These are phyloP conservation scores for Alternaria rosae DNA, from an alignment of 2,329 filamentous ascomycete species.

Conservation along the genomic window DNA sequence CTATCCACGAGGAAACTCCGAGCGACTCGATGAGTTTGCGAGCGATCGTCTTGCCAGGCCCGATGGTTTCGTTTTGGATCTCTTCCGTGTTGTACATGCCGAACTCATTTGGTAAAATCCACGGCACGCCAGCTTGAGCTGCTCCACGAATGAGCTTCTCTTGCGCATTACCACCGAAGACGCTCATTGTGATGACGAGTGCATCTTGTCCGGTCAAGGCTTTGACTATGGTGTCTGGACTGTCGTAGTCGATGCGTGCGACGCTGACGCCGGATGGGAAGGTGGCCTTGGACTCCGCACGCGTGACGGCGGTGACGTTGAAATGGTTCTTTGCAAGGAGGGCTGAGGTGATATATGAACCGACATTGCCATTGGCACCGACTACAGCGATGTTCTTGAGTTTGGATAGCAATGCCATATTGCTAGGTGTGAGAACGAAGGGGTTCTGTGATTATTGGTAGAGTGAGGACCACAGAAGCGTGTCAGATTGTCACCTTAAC, in stretches of 20 bases:
- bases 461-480: background rate
- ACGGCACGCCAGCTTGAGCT: conserved; percentile 47
- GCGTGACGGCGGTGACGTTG: conserved; percentile 60
- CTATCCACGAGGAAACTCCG: conserved; percentile 37
- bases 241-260: conserved; percentile 58
- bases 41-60: conserved; percentile 16
- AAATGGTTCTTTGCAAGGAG: conserved; percentile 56
- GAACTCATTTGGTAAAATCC: conserved; percentile 51
- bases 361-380: conserved; percentile 41
- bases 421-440: background rate
- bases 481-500: background rate
- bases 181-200: conserved; percentile 50
- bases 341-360: conserved; percentile 45
- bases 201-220: conserved; percentile 49
- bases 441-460: background rate
- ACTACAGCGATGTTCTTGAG: conserved; percentile 51
- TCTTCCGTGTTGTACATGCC: conserved; percentile 40
- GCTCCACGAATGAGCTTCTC: conserved; percentile 46
- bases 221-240: conserved; percentile 49
- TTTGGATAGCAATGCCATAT: background rate
- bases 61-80: conserved; percentile 12
- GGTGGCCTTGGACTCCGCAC: conserved; percentile 52
- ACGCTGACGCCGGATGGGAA: conserved; percentile 53
- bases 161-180: conserved; percentile 35
- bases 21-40: conserved; percentile 25